Evolutionary conservation across 2,329 filamentous ascomycete species (phyloP).

Genomic region (Trichoderma sp.): DNA sequence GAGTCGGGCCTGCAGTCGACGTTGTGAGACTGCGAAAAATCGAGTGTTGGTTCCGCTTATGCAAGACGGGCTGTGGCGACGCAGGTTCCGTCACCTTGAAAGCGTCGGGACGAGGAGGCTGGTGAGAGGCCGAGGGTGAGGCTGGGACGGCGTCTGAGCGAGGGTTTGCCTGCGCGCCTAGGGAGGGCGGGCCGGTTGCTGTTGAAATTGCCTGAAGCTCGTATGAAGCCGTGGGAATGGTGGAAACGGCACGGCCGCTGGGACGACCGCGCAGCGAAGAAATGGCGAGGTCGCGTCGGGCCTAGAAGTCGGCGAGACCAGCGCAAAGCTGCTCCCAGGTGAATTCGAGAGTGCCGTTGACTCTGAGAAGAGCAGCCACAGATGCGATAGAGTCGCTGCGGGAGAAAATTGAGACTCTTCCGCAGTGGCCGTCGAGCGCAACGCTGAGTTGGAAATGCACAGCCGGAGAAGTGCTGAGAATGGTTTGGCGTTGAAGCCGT

Average conservation of each 20-base stretch:
- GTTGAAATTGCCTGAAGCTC: slow-evolving; percentile 32
- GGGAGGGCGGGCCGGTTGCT: slow-evolving; percentile 29
- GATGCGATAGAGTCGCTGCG: neutral
- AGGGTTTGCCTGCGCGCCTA: slow-evolving; percentile 31
- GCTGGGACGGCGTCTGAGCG: slow-evolving; percentile 29
- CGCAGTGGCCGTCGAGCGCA: slow-evolving; percentile 11
- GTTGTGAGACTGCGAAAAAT: slow-evolving; percentile 46
- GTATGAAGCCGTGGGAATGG: slow-evolving; percentile 51
- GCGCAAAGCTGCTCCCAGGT: neutral
- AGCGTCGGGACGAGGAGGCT: slow-evolving; percentile 31
- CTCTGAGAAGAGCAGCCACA: neutral
- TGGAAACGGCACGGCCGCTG: slow-evolving; percentile 43
- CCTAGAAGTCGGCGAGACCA: slow-evolving; percentile 22
- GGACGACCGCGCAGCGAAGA: slow-evolving; percentile 43
- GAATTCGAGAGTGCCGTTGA: neutral
- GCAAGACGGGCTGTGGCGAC: neutral
- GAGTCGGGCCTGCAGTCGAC: slow-evolving; percentile 13
- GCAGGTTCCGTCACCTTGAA: neutral
- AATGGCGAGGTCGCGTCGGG: slow-evolving; percentile 29
- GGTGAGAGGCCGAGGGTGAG: slow-evolving; percentile 26
- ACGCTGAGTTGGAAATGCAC: slow-evolving; percentile 6
- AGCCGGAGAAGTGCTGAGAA: slow-evolving; percentile 13
- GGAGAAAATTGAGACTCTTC: neutral
- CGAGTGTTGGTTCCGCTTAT: slow-evolving; percentile 20
- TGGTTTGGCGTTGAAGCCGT: slow-evolving; percentile 17